A percentile compares a stretch with the other conserved stretches of the same genome.
These are phyloP conservation scores for Amaranthus tricolor DNA, from an alignment of 179 eudicot genomes.

Conservation along the genomic window DNA sequence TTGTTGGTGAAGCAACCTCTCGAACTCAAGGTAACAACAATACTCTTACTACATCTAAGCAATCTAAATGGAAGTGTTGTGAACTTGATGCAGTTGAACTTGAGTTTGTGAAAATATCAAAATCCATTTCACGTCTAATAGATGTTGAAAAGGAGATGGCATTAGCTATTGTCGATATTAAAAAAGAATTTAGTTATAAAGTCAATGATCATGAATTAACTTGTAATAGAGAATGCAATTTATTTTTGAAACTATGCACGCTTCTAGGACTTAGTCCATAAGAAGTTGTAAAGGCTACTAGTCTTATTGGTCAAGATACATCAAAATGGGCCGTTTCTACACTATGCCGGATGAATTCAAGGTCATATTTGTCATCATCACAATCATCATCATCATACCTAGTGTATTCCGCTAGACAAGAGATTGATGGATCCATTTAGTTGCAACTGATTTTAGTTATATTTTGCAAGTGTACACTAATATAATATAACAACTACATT, in stretches of 20 bases:
- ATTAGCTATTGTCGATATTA: not conserved
- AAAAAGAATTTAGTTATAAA: not conserved
- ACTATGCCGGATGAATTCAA: not conserved
- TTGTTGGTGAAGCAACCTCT: conserved; percentile 1
- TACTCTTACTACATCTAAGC: not conserved
- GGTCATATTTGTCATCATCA: too few species aligned
- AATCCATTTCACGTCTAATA: conserved; percentile 5
- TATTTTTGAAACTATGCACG: not conserved
- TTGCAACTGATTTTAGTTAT: too few species aligned
- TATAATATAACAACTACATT: too few species aligned
- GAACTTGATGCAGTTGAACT: not conserved
- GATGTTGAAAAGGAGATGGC: not conserved
- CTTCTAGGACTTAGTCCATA: not conserved
- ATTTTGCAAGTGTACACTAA: too few species aligned
- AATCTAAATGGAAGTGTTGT: not conserved
- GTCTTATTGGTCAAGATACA: not conserved
- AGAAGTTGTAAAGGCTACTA: not conserved
- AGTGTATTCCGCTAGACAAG: not conserved
- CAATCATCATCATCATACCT: too few species aligned
- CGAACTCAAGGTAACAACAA: not conserved
- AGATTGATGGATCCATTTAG: not conserved
- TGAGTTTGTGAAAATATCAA: not conserved
- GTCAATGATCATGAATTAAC: conserved; percentile 14
- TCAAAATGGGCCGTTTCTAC: not conserved
- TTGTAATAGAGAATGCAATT: not conserved